Percentiles rank a stretch among this genome's conserved stretches.
phyloP scores from a whole-genome alignment of 1,284 basidiomycete species.

The Cryptococcus sp. region DNA sequence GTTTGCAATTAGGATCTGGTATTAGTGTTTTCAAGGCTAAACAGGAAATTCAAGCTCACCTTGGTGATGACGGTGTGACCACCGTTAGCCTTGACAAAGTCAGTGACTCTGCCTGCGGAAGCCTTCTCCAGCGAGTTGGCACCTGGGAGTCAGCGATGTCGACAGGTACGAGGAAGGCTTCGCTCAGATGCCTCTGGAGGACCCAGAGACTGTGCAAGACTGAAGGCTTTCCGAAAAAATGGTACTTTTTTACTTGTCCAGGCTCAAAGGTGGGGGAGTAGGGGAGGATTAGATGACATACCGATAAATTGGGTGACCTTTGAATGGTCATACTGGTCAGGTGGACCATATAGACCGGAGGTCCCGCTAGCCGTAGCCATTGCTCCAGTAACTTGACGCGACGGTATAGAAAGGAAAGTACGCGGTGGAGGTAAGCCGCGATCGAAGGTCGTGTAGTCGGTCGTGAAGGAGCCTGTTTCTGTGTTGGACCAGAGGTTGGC shows the following conservation, averaged over 20 bases:
- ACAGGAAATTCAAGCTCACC: constrained; percentile 50
- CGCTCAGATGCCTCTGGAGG: too few species aligned
- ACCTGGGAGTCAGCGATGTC: constrained; percentile 54
- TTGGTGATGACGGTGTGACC: constrained; percentile 99
- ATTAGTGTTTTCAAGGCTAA: constrained; percentile 1
- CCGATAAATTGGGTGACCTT: constrained; percentile 82
- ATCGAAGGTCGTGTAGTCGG: not conserved
- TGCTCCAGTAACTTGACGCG: constrained; percentile 17
- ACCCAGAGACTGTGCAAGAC: too few species aligned
- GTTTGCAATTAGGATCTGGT: constrained; percentile 89
- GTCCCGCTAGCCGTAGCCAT: constrained; percentile 21
- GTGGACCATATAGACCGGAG: constrained; percentile 9
- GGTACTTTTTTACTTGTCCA: not conserved
- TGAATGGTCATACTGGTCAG: constrained; percentile 49
- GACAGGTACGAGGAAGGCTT: too few species aligned
- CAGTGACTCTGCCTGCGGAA: constrained; percentile 69
- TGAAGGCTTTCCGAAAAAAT: too few species aligned
- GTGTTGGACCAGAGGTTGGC: not conserved
- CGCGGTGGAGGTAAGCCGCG: not conserved
- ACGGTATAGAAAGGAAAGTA: not conserved
- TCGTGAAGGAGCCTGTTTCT: not conserved
- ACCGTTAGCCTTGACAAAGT: constrained; percentile 87
- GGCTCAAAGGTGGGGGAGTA: not conserved
- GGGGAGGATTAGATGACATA: constrained; percentile 26
- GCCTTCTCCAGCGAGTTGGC: constrained; percentile 87